These are phyloP conservation scores for Tulasnella sp. DNA, from an alignment of 768 basidiomycete species.

Conservation along the genomic window DNA sequence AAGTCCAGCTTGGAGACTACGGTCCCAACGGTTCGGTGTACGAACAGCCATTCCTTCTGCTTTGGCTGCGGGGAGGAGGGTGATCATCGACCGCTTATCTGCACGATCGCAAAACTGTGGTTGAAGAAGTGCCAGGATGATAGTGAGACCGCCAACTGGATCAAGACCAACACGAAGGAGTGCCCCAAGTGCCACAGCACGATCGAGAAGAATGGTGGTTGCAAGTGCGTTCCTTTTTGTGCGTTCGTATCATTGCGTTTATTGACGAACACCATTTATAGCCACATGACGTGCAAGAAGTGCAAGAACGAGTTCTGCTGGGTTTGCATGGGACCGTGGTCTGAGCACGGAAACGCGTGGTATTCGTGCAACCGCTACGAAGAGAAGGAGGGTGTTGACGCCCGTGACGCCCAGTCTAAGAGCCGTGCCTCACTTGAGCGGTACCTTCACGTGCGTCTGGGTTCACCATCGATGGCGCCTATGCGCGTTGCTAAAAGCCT, in stretches of 20 bases:
- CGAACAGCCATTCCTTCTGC: slow-evolving; percentile 73
- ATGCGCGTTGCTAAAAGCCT: background rate
- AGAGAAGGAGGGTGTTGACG: slow-evolving; percentile 81
- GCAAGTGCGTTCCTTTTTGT: slow-evolving; percentile 71
- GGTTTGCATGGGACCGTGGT: slow-evolving; percentile 99
- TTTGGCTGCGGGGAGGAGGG: slow-evolving; percentile 88
- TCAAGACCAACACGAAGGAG: slow-evolving; percentile 99
- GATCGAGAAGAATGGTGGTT: slow-evolving; percentile 99
- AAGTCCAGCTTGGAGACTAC: slow-evolving; percentile 67
- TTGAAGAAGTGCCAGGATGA: slow-evolving; percentile 96
- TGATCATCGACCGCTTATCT: slow-evolving; percentile 90
- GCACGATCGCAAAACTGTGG: slow-evolving; percentile 87
- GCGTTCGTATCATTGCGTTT: background rate
- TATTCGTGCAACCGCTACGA: slow-evolving; percentile 98
- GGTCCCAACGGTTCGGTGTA: slow-evolving; percentile 87
- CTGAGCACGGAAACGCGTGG: slow-evolving; percentile 95
- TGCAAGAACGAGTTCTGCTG: slow-evolving; percentile 99
- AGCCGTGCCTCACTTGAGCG: slow-evolving; percentile 89
- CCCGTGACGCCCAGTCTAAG: slow-evolving; percentile 86
- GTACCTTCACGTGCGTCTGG: slow-evolving; percentile 79
- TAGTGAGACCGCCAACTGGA: slow-evolving; percentile 98
- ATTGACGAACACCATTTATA: slow-evolving; percentile 37
- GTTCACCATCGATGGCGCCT: slow-evolving; percentile 9
- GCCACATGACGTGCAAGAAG: slow-evolving; percentile 99
- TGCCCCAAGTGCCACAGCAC: slow-evolving; percentile 94